Evolutionary conservation across 345 rosid species (phyloP), one percentile per base, ranked within the genome.

Genomic region (Linum usitatissimum): DNA sequence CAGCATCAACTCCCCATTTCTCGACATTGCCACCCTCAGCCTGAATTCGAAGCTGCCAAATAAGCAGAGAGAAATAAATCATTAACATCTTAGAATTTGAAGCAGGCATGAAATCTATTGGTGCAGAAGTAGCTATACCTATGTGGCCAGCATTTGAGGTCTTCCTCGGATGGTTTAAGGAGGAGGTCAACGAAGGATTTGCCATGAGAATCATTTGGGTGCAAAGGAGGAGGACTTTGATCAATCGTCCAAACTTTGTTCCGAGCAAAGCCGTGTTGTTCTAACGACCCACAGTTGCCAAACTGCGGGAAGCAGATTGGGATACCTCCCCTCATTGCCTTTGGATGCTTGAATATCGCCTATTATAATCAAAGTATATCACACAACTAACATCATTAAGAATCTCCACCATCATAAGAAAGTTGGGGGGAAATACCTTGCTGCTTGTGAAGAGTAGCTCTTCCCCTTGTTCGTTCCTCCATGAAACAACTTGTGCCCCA

Each of bases 251-350:
- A 92, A 15, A 83, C 75, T 78, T 76, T 89, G 78, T 81, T 85
- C 76, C 91, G 79, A 4, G 96, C 96, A 80, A 92, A 86, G 19
- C 98, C 98, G 78, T 92, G 89, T 59, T 82, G 90, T 70, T 88
- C 89, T 21, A 78, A 70, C 38, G 83, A 74, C 66, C 91, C 92
- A 45, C 88, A 76, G 71, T 81, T 83, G 17, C 96, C 96, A 64
- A 88, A 86, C 96, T 88, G 93, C 1, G 98, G 98, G 66, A 85
- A 92, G 78, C 96, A 88, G 59, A 84, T 76, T 64, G 83, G 87
- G 57, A 88, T 83, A 64, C 98, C 98, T 67, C 98, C 98, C 49
- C 91, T 81, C 68, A 89, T 76, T 64, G 91, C 81, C 76, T 84
- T 89, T 7, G 91, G 95, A 30, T 79, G 86, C 83, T 82, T 88